Evolutionary conservation across 1,284 basidiomycete genomes (phyloP).

Genomic region (Leccinum solheimii): DNA sequence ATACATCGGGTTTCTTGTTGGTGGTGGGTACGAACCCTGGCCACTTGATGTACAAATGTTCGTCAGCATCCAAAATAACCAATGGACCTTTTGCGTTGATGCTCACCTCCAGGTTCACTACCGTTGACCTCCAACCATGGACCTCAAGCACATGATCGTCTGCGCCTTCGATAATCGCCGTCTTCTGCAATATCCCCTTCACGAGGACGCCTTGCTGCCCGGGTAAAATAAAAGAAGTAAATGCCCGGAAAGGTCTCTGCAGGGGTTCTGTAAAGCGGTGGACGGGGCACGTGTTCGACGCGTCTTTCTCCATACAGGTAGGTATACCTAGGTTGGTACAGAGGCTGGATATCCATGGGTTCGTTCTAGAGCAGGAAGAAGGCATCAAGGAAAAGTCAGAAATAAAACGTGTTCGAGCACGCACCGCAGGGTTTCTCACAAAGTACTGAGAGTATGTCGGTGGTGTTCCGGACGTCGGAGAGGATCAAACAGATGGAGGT

Average conservation of each 20-base stretch:
- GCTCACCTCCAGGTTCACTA: conserved; percentile 15
- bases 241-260: conserved; percentile 10
- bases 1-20: conserved; percentile 3
- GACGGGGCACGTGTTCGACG: conserved; percentile 17
- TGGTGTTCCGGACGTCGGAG: not conserved
- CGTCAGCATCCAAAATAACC: not conserved
- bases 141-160: conserved; percentile 11
- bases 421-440: not conserved
- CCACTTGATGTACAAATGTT: conserved; percentile 11
- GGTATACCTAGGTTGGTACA: conserved; percentile 12
- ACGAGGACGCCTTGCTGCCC: conserved; percentile 16
- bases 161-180: conserved; percentile 6
- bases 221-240: not conserved
- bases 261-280: not conserved
- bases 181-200: conserved; percentile 9
- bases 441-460: not conserved
- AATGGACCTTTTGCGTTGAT: not conserved
- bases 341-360: not conserved
- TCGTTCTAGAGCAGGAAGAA: conserved; percentile 7
- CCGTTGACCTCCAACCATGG: conserved; percentile 15
- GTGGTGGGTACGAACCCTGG: conserved; percentile 13
- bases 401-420: not conserved
- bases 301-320: conserved; percentile 2
- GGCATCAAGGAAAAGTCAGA: not conserved
- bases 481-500: too few relatives aligned